Base-by-base conservation (phyloP, 2,329 filamentous ascomycete genomes). In the Fusarium protoensiforme region DNA sequence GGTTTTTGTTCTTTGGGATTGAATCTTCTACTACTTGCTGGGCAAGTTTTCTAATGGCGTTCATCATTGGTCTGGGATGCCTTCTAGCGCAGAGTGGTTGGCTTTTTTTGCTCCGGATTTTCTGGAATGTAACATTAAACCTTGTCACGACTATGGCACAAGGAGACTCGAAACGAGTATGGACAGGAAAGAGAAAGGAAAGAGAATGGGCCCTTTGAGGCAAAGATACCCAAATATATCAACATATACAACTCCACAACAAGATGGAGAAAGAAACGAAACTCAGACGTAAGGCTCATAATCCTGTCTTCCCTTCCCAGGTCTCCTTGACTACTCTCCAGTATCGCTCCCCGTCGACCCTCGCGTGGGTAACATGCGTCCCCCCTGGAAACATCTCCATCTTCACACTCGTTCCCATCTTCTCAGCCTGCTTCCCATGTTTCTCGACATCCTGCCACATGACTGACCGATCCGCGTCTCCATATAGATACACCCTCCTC, bases 401-500 rank as follows among this genome's bases (percentile, higher is more conserved):
- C 54, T 82, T 78, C 2, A 88, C 84, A 5, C 64, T 62, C 41
- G 85, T 84, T 2, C 86, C 87, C 10, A 74, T 80, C 8, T 72
- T 67, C 33, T 61, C 73, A 0, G 88, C 87, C 48, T 84, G 80
- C 4, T 68, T 75, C 0, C 85, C 87, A 71, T 90, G 87, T 46
- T 73, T 65, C 77, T 89, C 86, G 6, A 90, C 82, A 66, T 88
- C 84, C 9, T 68, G 72, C 77, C 80, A 85, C 3, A 81, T 78
- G 7, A 90, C 85, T 69, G 89, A 81, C 38, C 74, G 67, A 74
- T 91, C 89, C 2, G 78, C 83, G 38, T 83, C 80, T 13, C 86
- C 85, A 67, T 89, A 90, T 20, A 90, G 69, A 69, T 90, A 91
- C n/a, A 84, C 80, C 38, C 88, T 81, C 22, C 83, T 80, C 5